Conservation (phyloP, 2,329 filamentous ascomycete genomes). For the Penicillium decumbens region DNA sequence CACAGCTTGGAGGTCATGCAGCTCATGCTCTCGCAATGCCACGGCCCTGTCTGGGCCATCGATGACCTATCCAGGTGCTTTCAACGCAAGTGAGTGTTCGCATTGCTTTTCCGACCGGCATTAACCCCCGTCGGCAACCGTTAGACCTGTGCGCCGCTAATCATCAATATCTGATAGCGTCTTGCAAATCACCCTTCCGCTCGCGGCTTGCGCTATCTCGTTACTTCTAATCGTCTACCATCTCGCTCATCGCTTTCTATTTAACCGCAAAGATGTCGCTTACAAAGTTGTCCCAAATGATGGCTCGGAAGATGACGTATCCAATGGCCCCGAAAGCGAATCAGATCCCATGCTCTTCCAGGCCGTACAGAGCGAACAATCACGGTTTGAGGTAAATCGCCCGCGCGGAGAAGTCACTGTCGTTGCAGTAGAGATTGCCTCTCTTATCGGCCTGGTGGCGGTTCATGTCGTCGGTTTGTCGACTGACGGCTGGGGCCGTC, state of each 20-base stretch:
- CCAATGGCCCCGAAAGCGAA: slow-evolving; percentile 56
- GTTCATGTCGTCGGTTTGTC: slow-evolving; percentile 64
- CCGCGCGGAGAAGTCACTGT: slow-evolving; percentile 69
- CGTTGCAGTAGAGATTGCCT: slow-evolving; percentile 68
- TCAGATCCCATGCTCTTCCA: slow-evolving; percentile 54
- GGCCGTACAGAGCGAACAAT: slow-evolving; percentile 47
- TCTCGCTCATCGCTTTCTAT: slow-evolving; percentile 51
- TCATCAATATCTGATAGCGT: slow-evolving; percentile 52
- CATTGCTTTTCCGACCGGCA: background rate
- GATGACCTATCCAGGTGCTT: slow-evolving; percentile 62
- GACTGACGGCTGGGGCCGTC: slow-evolving; percentile 55
- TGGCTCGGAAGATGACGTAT: slow-evolving; percentile 43
- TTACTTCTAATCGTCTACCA: slow-evolving; percentile 61
- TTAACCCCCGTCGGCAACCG: background rate
- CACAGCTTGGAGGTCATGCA: slow-evolving; percentile 9
- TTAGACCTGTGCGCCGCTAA: slow-evolving; percentile 10
- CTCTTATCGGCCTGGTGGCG: slow-evolving; percentile 65
- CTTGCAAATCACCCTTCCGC: slow-evolving; percentile 73
- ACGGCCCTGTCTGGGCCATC: slow-evolving; percentile 54
- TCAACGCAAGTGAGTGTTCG: slow-evolving; percentile 48
- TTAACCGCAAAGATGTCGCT: slow-evolving; percentile 50
- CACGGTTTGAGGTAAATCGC: slow-evolving; percentile 62
- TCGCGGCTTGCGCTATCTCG: slow-evolving; percentile 66
- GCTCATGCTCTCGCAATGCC: slow-evolving; percentile 54
- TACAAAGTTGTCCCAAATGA: slow-evolving; percentile 50